Evolutionary conservation across 2,329 filamentous ascomycete species (phyloP), one percentile per base, ranked within the genome.

Genomic region (Monosporascus ibericus): DNA sequence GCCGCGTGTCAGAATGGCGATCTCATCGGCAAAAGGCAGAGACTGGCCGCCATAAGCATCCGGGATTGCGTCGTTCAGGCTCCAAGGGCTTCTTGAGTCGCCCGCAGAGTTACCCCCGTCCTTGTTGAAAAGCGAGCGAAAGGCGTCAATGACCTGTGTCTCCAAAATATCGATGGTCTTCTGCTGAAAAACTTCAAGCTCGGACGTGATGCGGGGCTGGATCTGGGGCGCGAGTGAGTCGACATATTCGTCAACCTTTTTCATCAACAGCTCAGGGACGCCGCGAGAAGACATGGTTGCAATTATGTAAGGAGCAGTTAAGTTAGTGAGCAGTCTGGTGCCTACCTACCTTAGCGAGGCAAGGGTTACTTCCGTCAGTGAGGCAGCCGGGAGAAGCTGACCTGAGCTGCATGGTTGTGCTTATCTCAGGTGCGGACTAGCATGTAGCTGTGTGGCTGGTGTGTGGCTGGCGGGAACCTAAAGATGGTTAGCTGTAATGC

Each of bases 101-200:
- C 56, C 51, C 3, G 53, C 36, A 25, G 57, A 55, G 44, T 59
- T 54, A 22, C 22, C 44, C 11, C 22, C 52, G 36, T 72, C 65
- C 42, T 66, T 70, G 58, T 72, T 63, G 55, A 76, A 76, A 3
- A 76, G 68, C 1, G 71, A 70, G 38, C 70, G 72, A 48, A 76
- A 76, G 51, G 73, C 73, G 40, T 73, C 68, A 53, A 75, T 55
- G 54, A 75, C 68, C 56, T 75, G 69, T n/a, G 62, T 60, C 55
- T 76, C 73, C n/a, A 76, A 58, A 18, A 63, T 70, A 59, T 75
- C 73, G 60, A 76, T 73, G 54, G 73, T 75, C 61, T 72, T 73
- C 48, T 65, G 60, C 56, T 75, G 73, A 55, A 75, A 75, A 6
- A 60, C 54, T 48, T 75, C 71, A 47, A 75, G 68, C 64, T 76